Evolutionary conservation across 2,329 filamentous ascomycete species (phyloP), one percentile per base, ranked within the genome.

Genomic region (Chaetomiaceae sp.): DNA sequence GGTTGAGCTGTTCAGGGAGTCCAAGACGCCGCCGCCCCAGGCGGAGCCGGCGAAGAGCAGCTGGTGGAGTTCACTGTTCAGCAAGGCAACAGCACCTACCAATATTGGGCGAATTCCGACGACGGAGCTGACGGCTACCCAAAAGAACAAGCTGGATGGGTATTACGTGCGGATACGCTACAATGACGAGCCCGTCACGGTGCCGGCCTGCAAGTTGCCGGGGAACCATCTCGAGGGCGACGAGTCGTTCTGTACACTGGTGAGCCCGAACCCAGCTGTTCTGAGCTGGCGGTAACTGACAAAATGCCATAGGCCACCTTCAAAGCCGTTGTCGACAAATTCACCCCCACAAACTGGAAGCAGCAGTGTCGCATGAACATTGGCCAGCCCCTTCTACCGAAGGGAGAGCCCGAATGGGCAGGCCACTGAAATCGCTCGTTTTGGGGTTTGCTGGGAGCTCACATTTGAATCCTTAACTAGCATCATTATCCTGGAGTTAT

Each of bases 81-180:
- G 63, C 2, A 55, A 59, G 4, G 48, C 69, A 5, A 68, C 65
- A 23, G 66, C 70, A 9, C 65, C 74, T 0, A 57, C 69, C 1
- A 73, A 73, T 29, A 85, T 89, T 53, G 80, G 81, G 8, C 80
- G 88, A 38, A 85, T 80, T 62, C 75, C 76, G 11, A 74, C 78
- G 5, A 64, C 73, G 1, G 73, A 81, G 11, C 72, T 94, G 51
- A 76, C 74, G 0, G 69, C 75, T 0, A 65, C 70, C 1, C 82
- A 91, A 61, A 81, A 77, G 61, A 69, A 75, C 14, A 77, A 75
- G 50, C 70, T 95, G 10, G 75, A 87, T 23, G 85, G 82, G 2
- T 90, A 95, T 74, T 99, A 87, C 69, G 92, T 99, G 13, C 84
- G 94, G 16, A 69, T 99, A 53, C 81, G 91, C 46, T 99, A 95